phyloP scores from a whole-genome alignment of 208 protist genomes.

The Leishmania gerbilli region DNA sequence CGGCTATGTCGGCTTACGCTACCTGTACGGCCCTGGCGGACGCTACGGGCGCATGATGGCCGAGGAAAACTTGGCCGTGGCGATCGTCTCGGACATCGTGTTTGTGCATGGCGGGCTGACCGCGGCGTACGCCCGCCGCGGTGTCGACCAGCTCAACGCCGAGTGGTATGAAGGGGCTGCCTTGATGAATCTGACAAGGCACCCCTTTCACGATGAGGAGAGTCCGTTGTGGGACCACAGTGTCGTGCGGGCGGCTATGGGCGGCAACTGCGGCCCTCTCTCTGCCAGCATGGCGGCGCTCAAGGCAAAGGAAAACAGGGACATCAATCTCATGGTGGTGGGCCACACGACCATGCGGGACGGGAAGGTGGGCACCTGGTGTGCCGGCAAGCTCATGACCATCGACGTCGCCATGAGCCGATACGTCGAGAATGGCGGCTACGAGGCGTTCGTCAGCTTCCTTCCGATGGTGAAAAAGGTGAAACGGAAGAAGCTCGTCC shows the following conservation, averaged over 20 bases:
- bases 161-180: constrained; percentile 17
- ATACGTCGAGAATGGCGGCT: constrained; percentile 38
- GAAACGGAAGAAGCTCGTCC: not conserved
- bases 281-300: constrained; percentile 36
- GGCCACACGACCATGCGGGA: constrained; percentile 49
- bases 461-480: not conserved
- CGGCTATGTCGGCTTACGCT: constrained; percentile 19
- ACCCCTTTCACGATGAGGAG: constrained; percentile 16
- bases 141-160: constrained; percentile 38
- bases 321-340: constrained; percentile 54
- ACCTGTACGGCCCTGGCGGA: constrained; percentile 37
- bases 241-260: constrained; percentile 20
- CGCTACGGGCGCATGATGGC: constrained; percentile 47
- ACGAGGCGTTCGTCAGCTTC: constrained; percentile 25
- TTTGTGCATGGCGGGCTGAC: constrained; percentile 72
- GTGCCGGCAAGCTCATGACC: constrained; percentile 10
- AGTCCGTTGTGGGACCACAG: constrained; percentile 51
- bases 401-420: constrained; percentile 42
- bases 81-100: constrained; percentile 35
- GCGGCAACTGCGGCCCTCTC: constrained; percentile 43
- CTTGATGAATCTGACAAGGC: not conserved
- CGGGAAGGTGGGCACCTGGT: constrained; percentile 24
- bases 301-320: constrained; percentile 16
- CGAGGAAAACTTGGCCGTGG: constrained; percentile 32
- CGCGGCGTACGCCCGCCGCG: constrained; percentile 25